Conservation (phyloP, 495 filamentous ascomycete species). For the Penicillium lividum region DNA sequence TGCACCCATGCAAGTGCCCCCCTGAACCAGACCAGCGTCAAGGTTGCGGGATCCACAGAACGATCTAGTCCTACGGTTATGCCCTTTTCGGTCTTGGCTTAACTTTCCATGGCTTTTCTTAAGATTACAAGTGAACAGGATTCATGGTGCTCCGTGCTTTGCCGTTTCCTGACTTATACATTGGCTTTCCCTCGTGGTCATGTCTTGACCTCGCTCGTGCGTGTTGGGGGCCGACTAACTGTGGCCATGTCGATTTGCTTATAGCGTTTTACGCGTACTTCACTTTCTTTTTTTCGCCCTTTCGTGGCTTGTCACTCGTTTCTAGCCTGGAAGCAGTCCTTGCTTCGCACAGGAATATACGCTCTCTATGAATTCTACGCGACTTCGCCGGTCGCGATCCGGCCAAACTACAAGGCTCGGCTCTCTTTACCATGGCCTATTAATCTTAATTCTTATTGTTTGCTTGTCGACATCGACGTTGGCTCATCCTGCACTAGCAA, state of each 20-base stretch:
- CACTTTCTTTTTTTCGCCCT: conserved; percentile 13
- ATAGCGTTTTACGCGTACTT: conserved; percentile 9
- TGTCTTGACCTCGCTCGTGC: not conserved
- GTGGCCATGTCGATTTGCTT: conserved; percentile 13
- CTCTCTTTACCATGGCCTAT: conserved; percentile 16
- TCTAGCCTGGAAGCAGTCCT: conserved; percentile 10
- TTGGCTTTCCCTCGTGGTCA: not conserved
- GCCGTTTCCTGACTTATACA: conserved; percentile 1
- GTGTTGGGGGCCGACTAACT: not conserved
- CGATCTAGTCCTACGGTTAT: conserved; percentile 28
- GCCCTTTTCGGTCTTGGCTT: conserved; percentile 20
- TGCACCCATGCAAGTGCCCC: conserved; percentile 9
- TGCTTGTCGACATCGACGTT: conserved; percentile 20
- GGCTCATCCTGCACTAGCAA: conserved; percentile 11
- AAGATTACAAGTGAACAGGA: conserved; percentile 1
- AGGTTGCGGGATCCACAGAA: conserved; percentile 25
- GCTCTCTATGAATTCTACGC: conserved; percentile 11
- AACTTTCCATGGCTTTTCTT: not conserved
- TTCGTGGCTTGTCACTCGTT: conserved; percentile 24
- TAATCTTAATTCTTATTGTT: conserved; percentile 31
- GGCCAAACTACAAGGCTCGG: conserved; percentile 6
- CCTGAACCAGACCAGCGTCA: conserved; percentile 12
- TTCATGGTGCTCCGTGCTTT: conserved; percentile 6
- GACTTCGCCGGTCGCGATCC: conserved; percentile 11
- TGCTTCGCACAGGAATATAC: not conserved